phyloP scores from a whole-genome alignment of 495 filamentous ascomycete genomes.

The Penicillium chermesinum region DNA sequence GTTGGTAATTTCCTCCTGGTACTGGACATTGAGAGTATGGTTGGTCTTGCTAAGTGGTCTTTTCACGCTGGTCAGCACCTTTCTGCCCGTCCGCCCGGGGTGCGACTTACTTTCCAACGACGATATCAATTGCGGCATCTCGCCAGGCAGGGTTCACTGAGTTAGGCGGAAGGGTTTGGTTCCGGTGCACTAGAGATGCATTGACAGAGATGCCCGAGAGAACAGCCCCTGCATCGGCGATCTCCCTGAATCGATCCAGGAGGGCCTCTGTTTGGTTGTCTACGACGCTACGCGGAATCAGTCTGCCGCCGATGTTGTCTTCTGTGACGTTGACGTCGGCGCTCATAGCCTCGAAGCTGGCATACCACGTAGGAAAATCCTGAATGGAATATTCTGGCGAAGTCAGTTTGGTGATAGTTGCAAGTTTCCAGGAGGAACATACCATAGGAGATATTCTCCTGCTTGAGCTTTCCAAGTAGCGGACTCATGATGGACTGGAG shows the following conservation, averaged over 20 bases:
- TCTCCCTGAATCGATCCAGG: not conserved
- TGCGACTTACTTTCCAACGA: conserved; percentile 23
- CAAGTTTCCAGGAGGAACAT: conserved; percentile 3
- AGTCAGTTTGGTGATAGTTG: too few relatives aligned
- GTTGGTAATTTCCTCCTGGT: too few relatives aligned
- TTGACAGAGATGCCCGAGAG: conserved; percentile 37
- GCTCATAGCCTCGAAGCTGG: conserved; percentile 34
- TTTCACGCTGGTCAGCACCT: not conserved
- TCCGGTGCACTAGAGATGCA: conserved; percentile 22
- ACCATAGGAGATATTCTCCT: conserved; percentile 7
- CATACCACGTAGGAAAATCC: conserved; percentile 33
- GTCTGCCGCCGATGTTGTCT: conserved; percentile 47
- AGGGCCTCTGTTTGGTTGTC: conserved; percentile 17
- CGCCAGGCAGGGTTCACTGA: conserved; percentile 1
- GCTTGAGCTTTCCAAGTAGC: not conserved
- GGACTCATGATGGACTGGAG: conserved; percentile 3
- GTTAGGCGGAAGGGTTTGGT: not conserved
- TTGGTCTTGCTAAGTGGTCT: too few relatives aligned
- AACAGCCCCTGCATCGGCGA: conserved; percentile 24
- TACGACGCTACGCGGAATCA: conserved; percentile 46
- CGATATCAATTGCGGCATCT: conserved; percentile 4
- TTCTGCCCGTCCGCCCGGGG: too few relatives aligned
- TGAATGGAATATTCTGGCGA: conserved; percentile 9
- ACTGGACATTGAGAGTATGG: too few relatives aligned
- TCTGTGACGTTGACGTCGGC: conserved; percentile 34